These are phyloP conservation scores for Phaffomyces opuntiae DNA, from an alignment of 805 yeast genomes.

Conservation along the genomic window DNA sequence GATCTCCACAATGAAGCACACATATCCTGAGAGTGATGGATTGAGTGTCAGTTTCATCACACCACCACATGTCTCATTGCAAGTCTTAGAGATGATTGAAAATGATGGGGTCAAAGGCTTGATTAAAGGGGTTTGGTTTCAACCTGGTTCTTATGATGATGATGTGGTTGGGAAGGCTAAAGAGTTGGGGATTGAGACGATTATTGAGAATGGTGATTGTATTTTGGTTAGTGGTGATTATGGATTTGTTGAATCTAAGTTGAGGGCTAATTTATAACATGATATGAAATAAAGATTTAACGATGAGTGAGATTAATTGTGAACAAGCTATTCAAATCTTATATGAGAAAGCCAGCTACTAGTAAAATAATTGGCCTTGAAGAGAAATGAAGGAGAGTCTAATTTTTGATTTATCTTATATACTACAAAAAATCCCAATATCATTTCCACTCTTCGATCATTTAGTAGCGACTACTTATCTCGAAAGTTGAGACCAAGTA, in stretches of 20 bases:
- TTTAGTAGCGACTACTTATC: no score
- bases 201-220: slow-evolving; percentile 54
- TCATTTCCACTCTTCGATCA: no score
- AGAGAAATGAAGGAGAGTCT: no score
- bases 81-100: slow-evolving; percentile 34
- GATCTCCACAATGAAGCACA: slow-evolving; percentile 13
- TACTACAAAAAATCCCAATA: no score
- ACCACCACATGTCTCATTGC: slow-evolving; percentile 57
- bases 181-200: slow-evolving; percentile 26
- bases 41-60: slow-evolving; percentile 64
- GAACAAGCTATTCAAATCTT: no score
- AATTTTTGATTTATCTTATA: no score
- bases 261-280: not conserved
- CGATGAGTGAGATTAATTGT: no score
- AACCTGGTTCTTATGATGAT: slow-evolving; percentile 69
- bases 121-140: slow-evolving; percentile 68
- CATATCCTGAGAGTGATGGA: slow-evolving; percentile 31
- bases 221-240: slow-evolving; percentile 62
- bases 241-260: not conserved
- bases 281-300: no score
- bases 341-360: no score
- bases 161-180: slow-evolving; percentile 38
- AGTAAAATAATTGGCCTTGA: no score
- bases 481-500: no score
- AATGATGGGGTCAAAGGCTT: slow-evolving; percentile 16